Base-by-base conservation (phyloP, 139 green algal species). In the Chlorella ohadii region DNA sequence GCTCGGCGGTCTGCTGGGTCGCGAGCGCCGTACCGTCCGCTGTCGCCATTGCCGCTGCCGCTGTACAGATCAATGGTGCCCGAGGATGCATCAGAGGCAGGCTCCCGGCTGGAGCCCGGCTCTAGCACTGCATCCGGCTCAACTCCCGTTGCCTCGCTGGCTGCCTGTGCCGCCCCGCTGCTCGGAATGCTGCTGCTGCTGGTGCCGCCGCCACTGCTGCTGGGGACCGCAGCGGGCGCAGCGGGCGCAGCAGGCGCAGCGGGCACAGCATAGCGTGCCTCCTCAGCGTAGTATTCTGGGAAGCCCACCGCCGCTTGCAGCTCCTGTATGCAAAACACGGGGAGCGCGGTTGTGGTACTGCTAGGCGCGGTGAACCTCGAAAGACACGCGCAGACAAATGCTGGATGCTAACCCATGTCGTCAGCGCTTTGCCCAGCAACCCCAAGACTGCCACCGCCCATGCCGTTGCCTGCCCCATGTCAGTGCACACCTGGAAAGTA, bases 271-370 rank as follows among this genome's bases (percentile, higher is more conserved):
- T 94, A 94, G 23, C 64, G 66, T 31, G 78, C 84, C 61, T 84
- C 84, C 78, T 93, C 84, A 6, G 83, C 71, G 57, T 86, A 94
- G 64, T 94, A 94, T 75, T 92, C 88, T 31, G 91, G 89, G 73
- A 98, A 98, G 51, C 94, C 94, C 4, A 96, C 90, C 3, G 90
- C 87, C 25, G 81, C 81, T 47, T 89, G 80, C 61, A 91, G 65
- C 33, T 85, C 33, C 82, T 75, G 41, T 9, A 51, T 51, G 44
- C 44, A 51, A n/a, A n/a, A n/a, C n/a, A n/a, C n/a, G n/a, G n/a
- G n/a, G n/a, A n/a, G n/a, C n/a, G n/a, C n/a, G n/a, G n/a, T n/a
- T n/a, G n/a, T n/a, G n/a, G n/a, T n/a, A n/a, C n/a, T n/a, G n/a
- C n/a, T n/a, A n/a, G n/a, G n/a, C n/a, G n/a, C n/a, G n/a, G n/a